phyloP scores from a whole-genome alignment of 371 early-diverging fungal species.

The Capillidium heterosporum region DNA sequence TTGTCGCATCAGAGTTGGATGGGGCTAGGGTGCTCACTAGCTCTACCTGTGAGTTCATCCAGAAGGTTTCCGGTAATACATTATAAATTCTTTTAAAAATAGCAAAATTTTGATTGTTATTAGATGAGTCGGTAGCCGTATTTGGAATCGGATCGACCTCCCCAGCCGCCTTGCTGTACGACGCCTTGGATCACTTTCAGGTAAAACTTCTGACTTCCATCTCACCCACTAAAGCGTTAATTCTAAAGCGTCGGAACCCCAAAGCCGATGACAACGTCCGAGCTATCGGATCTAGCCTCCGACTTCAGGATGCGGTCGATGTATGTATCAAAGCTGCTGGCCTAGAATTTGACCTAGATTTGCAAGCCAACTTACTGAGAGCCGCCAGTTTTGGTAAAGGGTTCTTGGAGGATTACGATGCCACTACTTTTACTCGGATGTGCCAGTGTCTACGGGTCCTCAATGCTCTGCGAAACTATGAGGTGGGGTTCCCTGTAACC shows the following conservation, averaged over 20 bases:
- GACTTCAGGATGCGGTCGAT: slow-evolving; percentile 75
- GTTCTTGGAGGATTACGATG: slow-evolving; percentile 67
- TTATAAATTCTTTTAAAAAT: not conserved
- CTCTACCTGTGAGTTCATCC: slow-evolving; percentile 64
- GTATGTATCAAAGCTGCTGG: slow-evolving; percentile 89
- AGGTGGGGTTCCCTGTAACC: slow-evolving; percentile 80
- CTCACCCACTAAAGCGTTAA: not conserved
- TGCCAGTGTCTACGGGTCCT: slow-evolving; percentile 67
- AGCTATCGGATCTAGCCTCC: slow-evolving; percentile 50
- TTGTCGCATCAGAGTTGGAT: slow-evolving; percentile 75
- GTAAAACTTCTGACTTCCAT: slow-evolving; percentile 18
- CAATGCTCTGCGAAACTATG: slow-evolving; percentile 66
- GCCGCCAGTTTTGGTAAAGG: slow-evolving; percentile 93
- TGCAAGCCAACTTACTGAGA: slow-evolving; percentile 62
- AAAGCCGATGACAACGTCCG: slow-evolving; percentile 90
- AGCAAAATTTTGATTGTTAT: not conserved
- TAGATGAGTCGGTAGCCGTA: slow-evolving; percentile 58
- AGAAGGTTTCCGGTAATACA: slow-evolving; percentile 61
- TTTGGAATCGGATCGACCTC: slow-evolving; percentile 89
- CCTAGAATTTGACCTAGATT: slow-evolving; percentile 50
- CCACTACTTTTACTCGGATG: slow-evolving; percentile 73
- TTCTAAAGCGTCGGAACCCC: slow-evolving; percentile 47
- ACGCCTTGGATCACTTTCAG: slow-evolving; percentile 80
- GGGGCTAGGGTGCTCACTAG: slow-evolving; percentile 78
- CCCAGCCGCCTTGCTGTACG: slow-evolving; percentile 83